phyloP scores from a whole-genome alignment of 1,284 basidiomycete species.

The Tetrapyrgos nigripes region DNA sequence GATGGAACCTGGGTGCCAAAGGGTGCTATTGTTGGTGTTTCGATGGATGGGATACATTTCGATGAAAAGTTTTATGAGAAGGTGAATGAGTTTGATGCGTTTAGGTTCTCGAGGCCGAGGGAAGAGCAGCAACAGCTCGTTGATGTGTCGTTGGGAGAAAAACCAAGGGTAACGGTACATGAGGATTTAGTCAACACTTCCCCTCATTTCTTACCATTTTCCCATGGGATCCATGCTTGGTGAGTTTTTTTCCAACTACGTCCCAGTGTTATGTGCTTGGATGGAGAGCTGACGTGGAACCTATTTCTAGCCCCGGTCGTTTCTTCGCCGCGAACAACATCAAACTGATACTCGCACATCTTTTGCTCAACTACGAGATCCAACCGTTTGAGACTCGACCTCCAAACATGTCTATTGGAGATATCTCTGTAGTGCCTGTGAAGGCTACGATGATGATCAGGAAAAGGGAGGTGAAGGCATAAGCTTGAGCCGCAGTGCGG shows the following conservation, averaged over 20 bases:
- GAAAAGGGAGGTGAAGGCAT: constrained; percentile 9
- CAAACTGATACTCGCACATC: constrained; percentile 25
- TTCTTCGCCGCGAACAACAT: constrained; percentile 27
- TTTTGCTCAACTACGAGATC: constrained; percentile 28
- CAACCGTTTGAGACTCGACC: constrained; percentile 15
- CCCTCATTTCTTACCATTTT: constrained; percentile 15
- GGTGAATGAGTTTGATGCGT: constrained; percentile 23
- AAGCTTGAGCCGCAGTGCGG: too few relatives aligned
- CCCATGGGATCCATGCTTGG: constrained; percentile 19
- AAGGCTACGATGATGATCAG: constrained; percentile 12
- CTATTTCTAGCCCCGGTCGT: constrained; percentile 22
- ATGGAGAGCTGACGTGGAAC: not conserved
- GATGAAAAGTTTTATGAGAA: constrained; percentile 35
- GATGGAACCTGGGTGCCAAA: constrained; percentile 20
- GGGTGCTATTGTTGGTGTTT: constrained; percentile 18
- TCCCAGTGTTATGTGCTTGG: not conserved
- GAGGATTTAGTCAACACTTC: constrained; percentile 24
- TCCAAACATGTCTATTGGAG: constrained; percentile 8
- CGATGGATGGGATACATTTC: constrained; percentile 26
- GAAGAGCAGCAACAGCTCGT: too few relatives aligned
- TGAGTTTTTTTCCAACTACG: not conserved
- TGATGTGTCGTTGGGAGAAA: constrained; percentile 4
- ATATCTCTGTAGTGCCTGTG: constrained; percentile 9
- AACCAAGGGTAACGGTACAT: constrained; percentile 15
- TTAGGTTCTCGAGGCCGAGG: constrained; percentile 20